A percentile compares a stretch with the other conserved stretches of the same genome.
phyloP scores from a whole-genome alignment of 2,329 filamentous ascomycete species.

The Madurella fahalii region DNA sequence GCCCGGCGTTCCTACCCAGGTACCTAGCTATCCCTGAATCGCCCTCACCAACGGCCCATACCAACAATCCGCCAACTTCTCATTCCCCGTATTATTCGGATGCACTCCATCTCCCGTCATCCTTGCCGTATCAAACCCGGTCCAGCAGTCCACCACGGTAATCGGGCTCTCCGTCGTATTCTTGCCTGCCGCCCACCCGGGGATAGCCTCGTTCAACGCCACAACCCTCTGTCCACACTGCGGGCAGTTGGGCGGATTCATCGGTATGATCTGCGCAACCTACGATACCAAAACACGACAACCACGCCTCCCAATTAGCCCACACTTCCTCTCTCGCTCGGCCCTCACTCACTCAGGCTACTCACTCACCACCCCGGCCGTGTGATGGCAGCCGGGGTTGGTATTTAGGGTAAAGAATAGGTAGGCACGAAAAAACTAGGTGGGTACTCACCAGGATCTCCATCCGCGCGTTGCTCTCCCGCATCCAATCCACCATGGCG shows the following conservation, averaged over 20 bases:
- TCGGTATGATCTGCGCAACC: constrained; percentile 33
- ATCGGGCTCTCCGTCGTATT: constrained; percentile 30
- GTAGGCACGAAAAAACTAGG: too few species aligned
- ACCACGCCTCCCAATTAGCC: too few species aligned
- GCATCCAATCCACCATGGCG: constrained; percentile 39
- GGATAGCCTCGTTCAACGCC: constrained; percentile 30
- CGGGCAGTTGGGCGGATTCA: constrained; percentile 29
- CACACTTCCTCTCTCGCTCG: too few species aligned
- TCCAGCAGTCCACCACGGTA: constrained; percentile 34
- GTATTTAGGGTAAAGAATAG: too few species aligned
- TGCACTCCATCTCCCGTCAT: constrained; percentile 34
- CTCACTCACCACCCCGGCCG: too few species aligned
- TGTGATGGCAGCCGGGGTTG: too few species aligned
- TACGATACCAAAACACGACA: constrained; percentile 1
- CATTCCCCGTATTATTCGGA: constrained; percentile 31
- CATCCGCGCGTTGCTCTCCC: constrained; percentile 37
- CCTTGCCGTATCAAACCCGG: constrained; percentile 29
- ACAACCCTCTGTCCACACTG: constrained; percentile 26
- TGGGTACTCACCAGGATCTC: constrained; percentile 31
- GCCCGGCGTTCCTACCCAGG: too few species aligned
- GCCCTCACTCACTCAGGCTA: too few species aligned
- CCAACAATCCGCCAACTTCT: constrained; percentile 31
- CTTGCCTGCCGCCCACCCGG: constrained; percentile 28
- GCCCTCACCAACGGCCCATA: constrained; percentile 17
- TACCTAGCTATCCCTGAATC: constrained; percentile 6